These are phyloP conservation scores for Venturia oleaginea DNA, from an alignment of 2,329 filamentous ascomycete species.

Conservation along the genomic window DNA sequence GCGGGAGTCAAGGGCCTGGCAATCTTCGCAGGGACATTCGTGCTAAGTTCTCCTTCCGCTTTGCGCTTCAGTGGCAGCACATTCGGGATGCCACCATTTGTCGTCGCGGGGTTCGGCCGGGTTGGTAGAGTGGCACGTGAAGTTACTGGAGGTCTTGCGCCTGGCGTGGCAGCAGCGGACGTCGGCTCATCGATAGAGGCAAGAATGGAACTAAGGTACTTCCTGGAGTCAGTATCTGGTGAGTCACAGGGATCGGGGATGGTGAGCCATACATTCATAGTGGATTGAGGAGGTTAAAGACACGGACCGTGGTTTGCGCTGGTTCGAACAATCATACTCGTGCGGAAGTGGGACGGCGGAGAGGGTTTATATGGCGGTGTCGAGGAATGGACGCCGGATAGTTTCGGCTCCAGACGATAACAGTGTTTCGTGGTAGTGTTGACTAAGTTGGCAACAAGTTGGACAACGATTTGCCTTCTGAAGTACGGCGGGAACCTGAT, in stretches of 20 bases:
- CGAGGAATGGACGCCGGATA: background rate
- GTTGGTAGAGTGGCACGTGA: conserved; percentile 6
- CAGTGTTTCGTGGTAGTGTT: background rate
- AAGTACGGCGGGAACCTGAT: background rate
- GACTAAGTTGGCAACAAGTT: background rate
- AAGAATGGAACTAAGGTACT: conserved; percentile 29
- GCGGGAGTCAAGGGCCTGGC: conserved; percentile 17
- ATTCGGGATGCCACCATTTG: conserved; percentile 18
- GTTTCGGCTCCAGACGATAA: conserved; percentile 15
- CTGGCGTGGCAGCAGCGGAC: conserved; percentile 6
- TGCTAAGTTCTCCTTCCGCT: conserved; percentile 24
- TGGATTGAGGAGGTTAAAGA: conserved; percentile 25
- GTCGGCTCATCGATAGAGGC: conserved; percentile 23
- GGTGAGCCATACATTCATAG: conserved; percentile 29
- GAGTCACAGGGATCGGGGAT: background rate
- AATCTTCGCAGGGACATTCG: conserved; percentile 18
- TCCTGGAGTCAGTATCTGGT: background rate
- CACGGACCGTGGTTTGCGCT: conserved; percentile 10
- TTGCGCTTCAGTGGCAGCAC: conserved; percentile 29
- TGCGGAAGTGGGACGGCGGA: background rate
- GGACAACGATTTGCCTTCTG: background rate
- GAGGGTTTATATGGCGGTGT: conserved; percentile 5
- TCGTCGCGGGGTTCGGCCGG: conserved; percentile 7
- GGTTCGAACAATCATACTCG: conserved; percentile 11
- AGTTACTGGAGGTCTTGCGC: background rate